phyloP scores from a whole-genome alignment of 306 rosid species.

The Quercus ilex region DNA sequence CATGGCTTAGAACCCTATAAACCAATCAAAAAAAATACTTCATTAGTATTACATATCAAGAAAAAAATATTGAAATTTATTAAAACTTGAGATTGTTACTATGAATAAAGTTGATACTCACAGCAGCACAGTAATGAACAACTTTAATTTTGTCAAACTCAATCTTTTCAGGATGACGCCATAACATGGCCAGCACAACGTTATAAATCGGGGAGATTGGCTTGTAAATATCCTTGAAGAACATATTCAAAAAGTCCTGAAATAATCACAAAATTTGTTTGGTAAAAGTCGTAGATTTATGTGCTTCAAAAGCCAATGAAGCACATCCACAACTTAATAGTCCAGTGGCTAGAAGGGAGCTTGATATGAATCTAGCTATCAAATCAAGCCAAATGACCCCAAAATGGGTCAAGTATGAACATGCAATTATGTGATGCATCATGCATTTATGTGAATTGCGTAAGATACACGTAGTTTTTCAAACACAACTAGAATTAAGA shows the following conservation, averaged over 20 bases:
- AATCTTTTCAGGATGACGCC: neutral
- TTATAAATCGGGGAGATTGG: neutral
- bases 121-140: neutral
- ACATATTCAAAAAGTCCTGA: slow-evolving; percentile 1
- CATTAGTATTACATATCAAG: neutral
- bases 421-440: no score
- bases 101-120: neutral
- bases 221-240: neutral
- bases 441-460: no score
- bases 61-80: neutral
- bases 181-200: neutral
- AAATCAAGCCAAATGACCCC: no score
- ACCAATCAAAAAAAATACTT: neutral
- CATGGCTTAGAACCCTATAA: neutral
- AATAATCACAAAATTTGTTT: no score
- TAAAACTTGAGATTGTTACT: neutral
- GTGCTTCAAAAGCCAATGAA: no score
- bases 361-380: no score
- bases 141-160: neutral
- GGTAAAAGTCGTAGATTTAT: no score
- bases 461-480: no score
- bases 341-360: no score
- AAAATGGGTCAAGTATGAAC: no score
- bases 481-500: no score
- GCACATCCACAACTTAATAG: no score